phyloP scores from a whole-genome alignment of 805 yeast genomes.

The Lipomyces orientalis region DNA sequence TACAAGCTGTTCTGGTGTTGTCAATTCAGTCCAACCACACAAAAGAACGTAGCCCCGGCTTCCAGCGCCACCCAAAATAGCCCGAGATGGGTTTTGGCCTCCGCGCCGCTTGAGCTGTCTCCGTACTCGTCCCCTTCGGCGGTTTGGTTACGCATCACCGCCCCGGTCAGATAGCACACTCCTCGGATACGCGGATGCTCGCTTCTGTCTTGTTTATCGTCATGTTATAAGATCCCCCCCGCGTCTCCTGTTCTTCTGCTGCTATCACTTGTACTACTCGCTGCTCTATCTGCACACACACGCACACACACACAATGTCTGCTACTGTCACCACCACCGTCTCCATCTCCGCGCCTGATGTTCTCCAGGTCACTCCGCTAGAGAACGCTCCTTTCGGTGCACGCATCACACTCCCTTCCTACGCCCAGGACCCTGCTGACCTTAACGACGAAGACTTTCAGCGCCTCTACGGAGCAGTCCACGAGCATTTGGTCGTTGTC shows the following conservation, averaged over 20 bases:
- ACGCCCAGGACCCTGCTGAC: conserved; percentile 74
- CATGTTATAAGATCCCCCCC: neutral
- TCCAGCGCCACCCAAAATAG: too few relatives aligned
- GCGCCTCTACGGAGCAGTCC: conserved; percentile 65
- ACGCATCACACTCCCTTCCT: conserved; percentile 63
- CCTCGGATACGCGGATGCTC: neutral
- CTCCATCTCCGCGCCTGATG: conserved; percentile 19
- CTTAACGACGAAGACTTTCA: conserved; percentile 70
- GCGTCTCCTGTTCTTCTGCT: neutral
- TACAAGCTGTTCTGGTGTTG: too few relatives aligned
- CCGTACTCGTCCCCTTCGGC: too few relatives aligned
- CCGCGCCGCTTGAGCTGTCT: too few relatives aligned
- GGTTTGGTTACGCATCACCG: too few relatives aligned
- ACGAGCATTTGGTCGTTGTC: conserved; percentile 71
- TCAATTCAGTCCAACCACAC: too few relatives aligned
- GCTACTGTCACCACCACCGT: conserved; percentile 26
- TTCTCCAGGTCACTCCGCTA: conserved; percentile 52
- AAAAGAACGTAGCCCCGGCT: too few relatives aligned
- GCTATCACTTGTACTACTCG: neutral
- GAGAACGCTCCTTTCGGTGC: conserved; percentile 70
- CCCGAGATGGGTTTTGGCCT: too few relatives aligned
- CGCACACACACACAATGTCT: conserved; percentile 23
- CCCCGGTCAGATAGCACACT: neutral
- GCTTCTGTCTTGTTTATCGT: neutral
- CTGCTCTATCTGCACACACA: too few relatives aligned